Conservation (phyloP, 2,329 filamentous ascomycete species). For the Elsinoe perseae region DNA sequence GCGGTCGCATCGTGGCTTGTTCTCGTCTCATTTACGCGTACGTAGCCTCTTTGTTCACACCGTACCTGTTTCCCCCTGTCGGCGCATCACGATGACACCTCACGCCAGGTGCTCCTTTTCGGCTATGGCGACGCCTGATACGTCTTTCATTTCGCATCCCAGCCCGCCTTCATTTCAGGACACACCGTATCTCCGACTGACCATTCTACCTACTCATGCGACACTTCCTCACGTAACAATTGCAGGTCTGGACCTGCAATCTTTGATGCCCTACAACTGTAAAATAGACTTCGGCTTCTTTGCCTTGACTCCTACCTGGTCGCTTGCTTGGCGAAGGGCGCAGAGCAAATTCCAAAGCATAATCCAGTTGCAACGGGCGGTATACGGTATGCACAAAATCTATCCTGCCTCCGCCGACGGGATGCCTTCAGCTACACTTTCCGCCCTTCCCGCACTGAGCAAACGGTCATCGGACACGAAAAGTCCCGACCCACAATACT, state of each 20-base stretch:
- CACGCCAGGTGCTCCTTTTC: neutral
- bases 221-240: neutral
- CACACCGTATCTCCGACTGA: neutral
- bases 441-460: neutral
- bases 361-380: neutral
- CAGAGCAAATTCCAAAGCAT: neutral
- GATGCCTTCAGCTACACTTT: neutral
- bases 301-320: neutral
- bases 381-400: neutral
- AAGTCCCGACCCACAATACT: neutral
- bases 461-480: neutral
- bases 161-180: conserved; percentile 1
- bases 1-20: neutral
- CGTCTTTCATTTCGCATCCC: conserved; percentile 6
- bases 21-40: conserved; percentile 5
- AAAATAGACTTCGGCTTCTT: neutral
- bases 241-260: neutral
- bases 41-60: neutral
- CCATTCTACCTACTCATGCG: neutral
- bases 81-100: conserved; percentile 5
- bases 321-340: neutral
- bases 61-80: neutral
- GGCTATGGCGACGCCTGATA: conserved; percentile 3
- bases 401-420: neutral
- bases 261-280: neutral